Evolutionary conservation across 306 rosid genomes (phyloP), one percentile per base, ranked within the genome.

Genomic region (Glycine soja): DNA sequence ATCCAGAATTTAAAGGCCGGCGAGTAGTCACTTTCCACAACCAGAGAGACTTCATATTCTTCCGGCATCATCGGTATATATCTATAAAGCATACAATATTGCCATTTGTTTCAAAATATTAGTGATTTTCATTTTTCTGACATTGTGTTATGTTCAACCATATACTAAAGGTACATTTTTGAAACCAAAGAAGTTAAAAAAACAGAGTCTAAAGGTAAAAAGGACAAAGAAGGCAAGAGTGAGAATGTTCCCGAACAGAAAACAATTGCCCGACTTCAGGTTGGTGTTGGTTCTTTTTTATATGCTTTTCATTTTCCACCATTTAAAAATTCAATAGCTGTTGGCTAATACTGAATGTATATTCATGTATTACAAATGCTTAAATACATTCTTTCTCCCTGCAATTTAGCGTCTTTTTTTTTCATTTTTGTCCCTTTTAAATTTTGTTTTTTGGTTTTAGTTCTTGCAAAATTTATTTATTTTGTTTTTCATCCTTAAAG

Each of bases 21-120:
- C 88, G 93, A 82, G 99, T 95, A 54, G 98, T 86, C 12, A 95
- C 99, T 43, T 93, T 95, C 75, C 99, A 93, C 89, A 95, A 95
- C 82, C 99, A 93, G 86, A 88, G 96, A 71, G 99, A 95, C 83
- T 95, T 93, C 82, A 80, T 95, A 77, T 95, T 95, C 80, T 90
- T 95, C 86, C 91, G 97, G 80, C 99, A 91, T 86, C 98, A 93
- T 80, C 84, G 99, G 98, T 95, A 65, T 75, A 81, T 69, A 53
- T 72, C 76, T 56, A 42, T 30, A 3, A 68, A 74, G 32, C 67
- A 24, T 73, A 8, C 18, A 48, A 80, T 24, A 36, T 70, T 58
- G 15, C n/a, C 47, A 70, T 36, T 38, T 81, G 59, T 58, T 70
- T 65, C 32, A 19, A 53, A 4, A 50, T 76, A 56, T 70, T 14